phyloP scores from a whole-genome alignment of 2,329 filamentous ascomycete genomes.

The Phaeosphaeriaceae sp. region DNA sequence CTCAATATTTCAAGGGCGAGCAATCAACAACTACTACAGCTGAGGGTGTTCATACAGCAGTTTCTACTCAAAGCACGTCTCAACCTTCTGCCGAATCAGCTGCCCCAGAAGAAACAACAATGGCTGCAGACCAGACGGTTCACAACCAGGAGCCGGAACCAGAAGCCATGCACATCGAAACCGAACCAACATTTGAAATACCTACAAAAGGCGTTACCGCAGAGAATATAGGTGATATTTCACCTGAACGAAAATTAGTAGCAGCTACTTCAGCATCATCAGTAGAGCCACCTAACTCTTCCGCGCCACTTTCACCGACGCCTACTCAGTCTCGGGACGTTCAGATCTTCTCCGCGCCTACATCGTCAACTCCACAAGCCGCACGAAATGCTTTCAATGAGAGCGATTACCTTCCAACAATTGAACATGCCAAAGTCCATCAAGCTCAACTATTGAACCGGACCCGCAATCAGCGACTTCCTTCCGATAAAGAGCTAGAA shows the following conservation, averaged over 20 bases:
- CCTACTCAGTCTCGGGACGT: slow-evolving; percentile 56
- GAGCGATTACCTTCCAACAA: slow-evolving; percentile 75
- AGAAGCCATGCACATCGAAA: slow-evolving; percentile 41
- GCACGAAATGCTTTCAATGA: slow-evolving; percentile 72
- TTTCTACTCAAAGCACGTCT: slow-evolving; percentile 35
- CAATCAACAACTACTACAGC: slow-evolving; percentile 35
- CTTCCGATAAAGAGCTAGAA: slow-evolving; percentile 88
- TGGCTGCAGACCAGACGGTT: slow-evolving; percentile 33
- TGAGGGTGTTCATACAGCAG: slow-evolving; percentile 36
- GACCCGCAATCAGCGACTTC: slow-evolving; percentile 79
- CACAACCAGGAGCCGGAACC: slow-evolving; percentile 30
- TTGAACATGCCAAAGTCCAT: slow-evolving; percentile 76
- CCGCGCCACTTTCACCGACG: slow-evolving; percentile 18
- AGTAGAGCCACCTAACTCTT: slow-evolving; percentile 20
- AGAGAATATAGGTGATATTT: slow-evolving; percentile 23
- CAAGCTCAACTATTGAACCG: slow-evolving; percentile 78
- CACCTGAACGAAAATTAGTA: slow-evolving; percentile 26
- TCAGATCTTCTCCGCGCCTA: slow-evolving; percentile 78
- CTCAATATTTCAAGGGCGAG: slow-evolving; percentile 69
- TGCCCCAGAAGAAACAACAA: slow-evolving; percentile 32
- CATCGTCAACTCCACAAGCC: slow-evolving; percentile 75
- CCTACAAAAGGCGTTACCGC: slow-evolving; percentile 21
- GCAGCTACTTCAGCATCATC: slow-evolving; percentile 27
- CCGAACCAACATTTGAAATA: slow-evolving; percentile 19
- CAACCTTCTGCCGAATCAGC: slow-evolving; percentile 27